These are phyloP conservation scores for Earliella scabrosa DNA, from an alignment of 1,284 basidiomycete genomes.

Conservation along the genomic window DNA sequence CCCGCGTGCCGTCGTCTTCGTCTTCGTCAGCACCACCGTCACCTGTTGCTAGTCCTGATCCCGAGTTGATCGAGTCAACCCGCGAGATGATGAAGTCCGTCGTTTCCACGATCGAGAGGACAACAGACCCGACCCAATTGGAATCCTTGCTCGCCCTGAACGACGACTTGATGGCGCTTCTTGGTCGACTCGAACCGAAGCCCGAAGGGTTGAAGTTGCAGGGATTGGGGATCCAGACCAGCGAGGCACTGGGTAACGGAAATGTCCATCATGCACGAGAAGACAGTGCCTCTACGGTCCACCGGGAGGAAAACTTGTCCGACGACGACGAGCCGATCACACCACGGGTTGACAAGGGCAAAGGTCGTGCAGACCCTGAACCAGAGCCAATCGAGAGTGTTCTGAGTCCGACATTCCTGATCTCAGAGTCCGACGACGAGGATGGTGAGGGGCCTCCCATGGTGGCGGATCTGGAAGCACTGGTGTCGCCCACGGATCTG, in stretches of 20 bases:
- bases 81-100: slow-evolving; percentile 63
- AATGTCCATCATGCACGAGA: slow-evolving; percentile 28
- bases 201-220: slow-evolving; percentile 41
- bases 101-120: slow-evolving; percentile 58
- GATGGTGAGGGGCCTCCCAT: slow-evolving; percentile 61
- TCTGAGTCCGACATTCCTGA: slow-evolving; percentile 71
- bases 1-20: slow-evolving; percentile 39
- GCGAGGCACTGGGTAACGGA: slow-evolving; percentile 24
- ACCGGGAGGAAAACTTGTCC: background rate
- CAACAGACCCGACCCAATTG: slow-evolving; percentile 59
- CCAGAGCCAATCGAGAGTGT: slow-evolving; percentile 70
- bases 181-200: slow-evolving; percentile 46
- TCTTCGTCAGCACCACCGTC: slow-evolving; percentile 34
- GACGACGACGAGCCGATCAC: slow-evolving; percentile 52
- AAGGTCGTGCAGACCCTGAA: slow-evolving; percentile 68
- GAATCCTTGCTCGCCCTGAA: slow-evolving; percentile 74
- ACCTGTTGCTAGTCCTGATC: slow-evolving; percentile 25
- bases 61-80: slow-evolving; percentile 50
- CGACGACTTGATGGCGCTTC: slow-evolving; percentile 64
- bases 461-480: slow-evolving; percentile 40
- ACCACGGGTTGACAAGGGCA: slow-evolving; percentile 76
- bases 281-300: slow-evolving; percentile 14
- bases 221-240: slow-evolving; percentile 50
- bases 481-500: slow-evolving; percentile 61
- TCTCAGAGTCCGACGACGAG: slow-evolving; percentile 58